A percentile compares a stretch with the other conserved stretches of the same genome.
phyloP scores from a whole-genome alignment of 192 early-diverging fungal genomes.

The Pecoramyces ruminantium region DNA sequence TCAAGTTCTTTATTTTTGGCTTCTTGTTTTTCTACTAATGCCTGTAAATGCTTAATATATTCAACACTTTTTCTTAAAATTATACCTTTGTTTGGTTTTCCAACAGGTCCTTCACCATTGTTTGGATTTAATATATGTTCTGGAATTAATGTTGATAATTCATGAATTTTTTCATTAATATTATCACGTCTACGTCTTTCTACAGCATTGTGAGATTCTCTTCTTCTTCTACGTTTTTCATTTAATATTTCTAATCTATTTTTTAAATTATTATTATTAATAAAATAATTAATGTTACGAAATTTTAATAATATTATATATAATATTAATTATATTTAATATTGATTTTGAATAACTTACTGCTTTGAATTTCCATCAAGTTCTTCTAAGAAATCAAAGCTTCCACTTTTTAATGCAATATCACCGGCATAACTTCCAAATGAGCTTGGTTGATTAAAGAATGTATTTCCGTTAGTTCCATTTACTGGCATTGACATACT shows the following conservation, averaged over 20 bases:
- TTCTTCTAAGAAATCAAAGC: background rate
- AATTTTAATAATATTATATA: too few relatives aligned
- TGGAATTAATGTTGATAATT: slow-evolving; percentile 70
- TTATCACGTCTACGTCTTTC: slow-evolving; percentile 89
- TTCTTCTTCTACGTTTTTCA: slow-evolving; percentile 79
- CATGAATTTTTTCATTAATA: slow-evolving; percentile 97
- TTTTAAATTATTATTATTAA: too few relatives aligned
- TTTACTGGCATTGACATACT: slow-evolving; percentile 28
- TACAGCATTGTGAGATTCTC: slow-evolving; percentile 96
- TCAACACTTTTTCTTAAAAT: slow-evolving; percentile 87
- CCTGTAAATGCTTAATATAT: slow-evolving; percentile 69
- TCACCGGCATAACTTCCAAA: background rate
- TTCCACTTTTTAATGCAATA: background rate
- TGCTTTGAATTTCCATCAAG: background rate
- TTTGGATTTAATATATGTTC: slow-evolving; percentile 43
- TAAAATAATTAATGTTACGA: too few relatives aligned
- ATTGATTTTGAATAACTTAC: background rate
- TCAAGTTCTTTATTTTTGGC: slow-evolving; percentile 58
- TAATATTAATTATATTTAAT: too few relatives aligned
- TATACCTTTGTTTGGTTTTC: slow-evolving; percentile 92
- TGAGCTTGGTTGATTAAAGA: background rate
- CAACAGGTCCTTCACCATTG: slow-evolving; percentile 19
- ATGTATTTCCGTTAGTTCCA: slow-evolving; percentile 6
- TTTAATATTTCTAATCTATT: slow-evolving; percentile 23
- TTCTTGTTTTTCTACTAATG: slow-evolving; percentile 41